A percentile compares a stretch with the other conserved stretches of the same genome.
Conservation (phyloP, 768 basidiomycete species). For the Termitomyces sp. region DNA sequence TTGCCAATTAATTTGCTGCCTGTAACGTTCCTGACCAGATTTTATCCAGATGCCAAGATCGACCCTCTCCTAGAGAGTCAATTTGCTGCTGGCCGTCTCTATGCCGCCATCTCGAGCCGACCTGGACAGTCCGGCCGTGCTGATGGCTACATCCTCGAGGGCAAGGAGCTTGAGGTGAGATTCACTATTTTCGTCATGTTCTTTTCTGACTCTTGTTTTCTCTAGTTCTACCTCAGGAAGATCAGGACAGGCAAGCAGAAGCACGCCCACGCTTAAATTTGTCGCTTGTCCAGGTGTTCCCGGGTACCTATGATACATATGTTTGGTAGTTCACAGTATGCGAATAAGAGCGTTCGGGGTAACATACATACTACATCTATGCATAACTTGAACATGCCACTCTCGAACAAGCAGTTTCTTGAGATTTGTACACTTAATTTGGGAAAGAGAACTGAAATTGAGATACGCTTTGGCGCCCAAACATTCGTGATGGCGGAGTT, state of each 20-base stretch:
- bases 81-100: constrained; percentile 93
- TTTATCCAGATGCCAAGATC: constrained; percentile 73
- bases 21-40: constrained; percentile 1
- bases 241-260: constrained; percentile 93
- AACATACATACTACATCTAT: constrained; percentile 5
- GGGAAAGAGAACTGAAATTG: background rate
- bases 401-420: background rate
- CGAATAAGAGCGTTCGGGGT: constrained; percentile 9
- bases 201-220: constrained; percentile 18
- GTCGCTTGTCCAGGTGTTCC: constrained; percentile 1
- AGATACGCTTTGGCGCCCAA: too few species aligned
- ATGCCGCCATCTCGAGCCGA: constrained; percentile 89
- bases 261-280: constrained; percentile 61
- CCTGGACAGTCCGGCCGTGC: constrained; percentile 96
- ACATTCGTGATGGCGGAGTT: too few species aligned
- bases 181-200: background rate
- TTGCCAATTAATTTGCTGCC: constrained; percentile 12
- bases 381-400: background rate
- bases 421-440: background rate
- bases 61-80: constrained; percentile 87
- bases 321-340: constrained; percentile 12
- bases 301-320: constrained; percentile 12
- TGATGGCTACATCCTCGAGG: constrained; percentile 97
- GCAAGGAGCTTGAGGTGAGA: constrained; percentile 94
- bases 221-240: constrained; percentile 91